Conservation (phyloP, 1,139 yeast genomes). For the Geotrichum histeridarum region DNA sequence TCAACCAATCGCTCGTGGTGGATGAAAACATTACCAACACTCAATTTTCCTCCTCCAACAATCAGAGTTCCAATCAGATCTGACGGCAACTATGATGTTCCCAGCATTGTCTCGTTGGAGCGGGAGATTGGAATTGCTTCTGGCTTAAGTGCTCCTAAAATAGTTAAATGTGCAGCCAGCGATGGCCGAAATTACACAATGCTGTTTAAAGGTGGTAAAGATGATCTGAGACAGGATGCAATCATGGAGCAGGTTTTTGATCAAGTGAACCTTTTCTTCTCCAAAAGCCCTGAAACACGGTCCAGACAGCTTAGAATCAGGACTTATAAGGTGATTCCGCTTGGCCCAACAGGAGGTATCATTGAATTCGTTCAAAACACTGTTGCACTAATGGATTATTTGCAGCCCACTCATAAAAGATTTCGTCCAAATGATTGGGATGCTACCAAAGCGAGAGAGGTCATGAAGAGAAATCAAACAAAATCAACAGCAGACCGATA, state of each 20-base stretch:
- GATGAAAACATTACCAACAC: constrained; percentile 45
- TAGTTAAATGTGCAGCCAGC: constrained; percentile 50
- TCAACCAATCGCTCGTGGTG: constrained; percentile 43
- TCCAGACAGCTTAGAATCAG: constrained; percentile 57
- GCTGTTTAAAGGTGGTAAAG: constrained; percentile 78
- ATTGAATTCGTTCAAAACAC: constrained; percentile 87
- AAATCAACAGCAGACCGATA: constrained; percentile 46
- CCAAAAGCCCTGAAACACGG: constrained; percentile 52
- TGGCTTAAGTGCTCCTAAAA: constrained; percentile 85
- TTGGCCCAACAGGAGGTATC: constrained; percentile 83
- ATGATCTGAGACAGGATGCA: constrained; percentile 90
- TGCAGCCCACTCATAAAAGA: constrained; percentile 52
- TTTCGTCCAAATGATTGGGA: constrained; percentile 45
- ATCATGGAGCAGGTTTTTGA: constrained; percentile 96
- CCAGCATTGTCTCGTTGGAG: constrained; percentile 47
- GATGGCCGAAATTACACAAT: constrained; percentile 56
- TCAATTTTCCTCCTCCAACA: constrained; percentile 67
- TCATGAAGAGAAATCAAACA: constrained; percentile 57
- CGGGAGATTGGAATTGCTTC: constrained; percentile 55
- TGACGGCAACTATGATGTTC: constrained; percentile 47
- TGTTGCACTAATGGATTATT: constrained; percentile 60
- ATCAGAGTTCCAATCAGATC: constrained; percentile 42
- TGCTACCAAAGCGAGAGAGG: constrained; percentile 55
- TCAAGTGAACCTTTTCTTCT: constrained; percentile 71
- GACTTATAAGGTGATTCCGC: constrained; percentile 84